phyloP scores from a whole-genome alignment of 192 early-diverging fungal species.

The Backusella tuberculispora region DNA sequence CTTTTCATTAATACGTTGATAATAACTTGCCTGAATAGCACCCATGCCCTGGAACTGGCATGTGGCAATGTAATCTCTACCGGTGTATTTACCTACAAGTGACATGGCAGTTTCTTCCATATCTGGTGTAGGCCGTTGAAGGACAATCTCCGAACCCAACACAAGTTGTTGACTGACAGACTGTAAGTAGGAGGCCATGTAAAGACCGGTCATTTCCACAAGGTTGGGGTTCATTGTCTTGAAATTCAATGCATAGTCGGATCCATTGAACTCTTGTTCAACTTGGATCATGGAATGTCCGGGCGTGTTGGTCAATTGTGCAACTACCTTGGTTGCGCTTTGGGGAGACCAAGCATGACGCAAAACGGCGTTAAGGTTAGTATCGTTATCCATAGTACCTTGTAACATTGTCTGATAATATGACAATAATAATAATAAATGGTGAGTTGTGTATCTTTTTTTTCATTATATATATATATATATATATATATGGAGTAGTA shows the following conservation, averaged over 20 bases:
- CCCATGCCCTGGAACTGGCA: constrained; percentile 69
- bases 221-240: constrained; percentile 97
- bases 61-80: constrained; percentile 69
- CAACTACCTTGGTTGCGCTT: constrained; percentile 68
- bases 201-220: constrained; percentile 89
- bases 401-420: constrained; percentile 78
- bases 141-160: constrained; percentile 84
- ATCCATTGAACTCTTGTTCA: constrained; percentile 91
- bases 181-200: constrained; percentile 87
- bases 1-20: constrained; percentile 89
- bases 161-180: constrained; percentile 82
- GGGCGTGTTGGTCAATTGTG: constrained; percentile 67
- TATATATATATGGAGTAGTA: background rate
- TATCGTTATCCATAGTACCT: constrained; percentile 93
- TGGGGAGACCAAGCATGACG: constrained; percentile 74
- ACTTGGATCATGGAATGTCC: constrained; percentile 90
- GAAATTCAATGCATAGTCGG: constrained; percentile 88
- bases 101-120: constrained; percentile 78
- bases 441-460: too few relatives aligned
- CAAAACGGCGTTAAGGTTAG: constrained; percentile 75
- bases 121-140: constrained; percentile 83
- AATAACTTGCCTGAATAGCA: constrained; percentile 83
- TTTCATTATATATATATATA: background rate
- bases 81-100: constrained; percentile 72
- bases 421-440: background rate